Conservation (phyloP, 805 yeast genomes). For the Saturnispora besseyi region DNA sequence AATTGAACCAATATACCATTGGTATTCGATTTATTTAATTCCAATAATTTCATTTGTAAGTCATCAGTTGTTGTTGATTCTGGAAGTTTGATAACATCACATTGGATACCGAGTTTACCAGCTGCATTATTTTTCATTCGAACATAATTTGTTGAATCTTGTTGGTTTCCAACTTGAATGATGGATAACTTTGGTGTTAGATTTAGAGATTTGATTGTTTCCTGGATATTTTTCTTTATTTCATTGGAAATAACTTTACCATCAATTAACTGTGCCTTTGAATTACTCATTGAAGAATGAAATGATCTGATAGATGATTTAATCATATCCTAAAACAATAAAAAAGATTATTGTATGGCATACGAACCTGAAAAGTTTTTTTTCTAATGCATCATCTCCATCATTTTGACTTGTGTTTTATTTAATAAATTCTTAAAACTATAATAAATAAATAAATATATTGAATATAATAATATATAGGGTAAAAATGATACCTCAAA, state of each 20-base stretch:
- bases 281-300: neutral
- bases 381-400: no score
- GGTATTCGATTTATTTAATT: conserved; percentile 41
- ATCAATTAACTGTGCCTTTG: conserved; percentile 2
- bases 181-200: conserved; percentile 62
- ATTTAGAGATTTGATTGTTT: conserved; percentile 10
- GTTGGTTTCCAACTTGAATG: conserved; percentile 69
- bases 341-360: no score
- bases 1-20: conserved; percentile 72
- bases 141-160: conserved; percentile 76
- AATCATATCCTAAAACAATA: neutral
- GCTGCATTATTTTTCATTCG: conserved; percentile 76
- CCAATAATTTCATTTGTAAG: conserved; percentile 36
- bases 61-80: conserved; percentile 40
- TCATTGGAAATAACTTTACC: conserved; percentile 3
- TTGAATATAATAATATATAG: neutral
- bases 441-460: conserved; percentile 1
- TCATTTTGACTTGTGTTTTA: neutral
- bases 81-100: conserved; percentile 52
- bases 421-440: neutral
- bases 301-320: neutral
- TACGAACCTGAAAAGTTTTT: no score
- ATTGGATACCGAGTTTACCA: conserved; percentile 54
- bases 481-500: neutral
- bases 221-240: conserved; percentile 1